A percentile compares a stretch with the other conserved stretches of the same genome.
Evolutionary conservation across 768 basidiomycete genomes (phyloP).

Genomic region (Boletus rubroflammeus): DNA sequence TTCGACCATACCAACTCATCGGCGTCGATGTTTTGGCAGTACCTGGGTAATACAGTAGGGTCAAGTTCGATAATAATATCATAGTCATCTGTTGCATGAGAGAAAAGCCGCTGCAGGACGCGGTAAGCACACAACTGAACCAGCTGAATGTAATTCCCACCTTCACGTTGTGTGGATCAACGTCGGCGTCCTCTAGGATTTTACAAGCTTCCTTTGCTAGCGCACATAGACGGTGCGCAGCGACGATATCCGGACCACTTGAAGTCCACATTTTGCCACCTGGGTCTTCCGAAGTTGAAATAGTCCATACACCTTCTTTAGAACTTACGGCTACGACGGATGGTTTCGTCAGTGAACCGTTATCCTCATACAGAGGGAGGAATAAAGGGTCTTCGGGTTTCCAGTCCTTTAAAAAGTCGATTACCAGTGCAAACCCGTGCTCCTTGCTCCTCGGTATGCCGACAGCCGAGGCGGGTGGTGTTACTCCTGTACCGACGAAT

Average conservation of each 20-base stretch:
- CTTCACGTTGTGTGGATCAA: slow-evolving; percentile 52
- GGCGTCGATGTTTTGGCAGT: slow-evolving; percentile 64
- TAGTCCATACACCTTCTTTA: slow-evolving; percentile 61
- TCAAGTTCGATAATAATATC: slow-evolving; percentile 81
- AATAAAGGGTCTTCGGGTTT: slow-evolving; percentile 71
- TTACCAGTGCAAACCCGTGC: slow-evolving; percentile 70
- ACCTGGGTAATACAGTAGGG: slow-evolving; percentile 59
- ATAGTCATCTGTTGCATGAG: slow-evolving; percentile 80
- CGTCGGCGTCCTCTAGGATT: slow-evolving; percentile 50
- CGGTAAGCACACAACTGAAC: neutral
- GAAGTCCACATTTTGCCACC: slow-evolving; percentile 76
- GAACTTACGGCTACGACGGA: slow-evolving; percentile 28
- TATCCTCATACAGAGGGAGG: slow-evolving; percentile 63
- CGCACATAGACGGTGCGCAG: slow-evolving; percentile 67
- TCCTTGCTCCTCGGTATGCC: slow-evolving; percentile 72
- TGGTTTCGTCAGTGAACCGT: slow-evolving; percentile 3
- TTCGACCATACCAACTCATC: slow-evolving; percentile 46
- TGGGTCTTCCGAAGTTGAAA: slow-evolving; percentile 75
- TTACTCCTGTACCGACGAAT: slow-evolving; percentile 54
- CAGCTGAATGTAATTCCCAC: slow-evolving; percentile 35
- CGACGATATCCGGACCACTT: slow-evolving; percentile 60
- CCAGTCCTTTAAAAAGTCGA: slow-evolving; percentile 79
- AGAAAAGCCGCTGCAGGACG: slow-evolving; percentile 66
- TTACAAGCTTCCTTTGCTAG: slow-evolving; percentile 75
- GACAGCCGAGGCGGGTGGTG: slow-evolving; percentile 34